Percentiles rank a stretch among this genome's conserved stretches.
Evolutionary conservation across 148 eudicot genomes (phyloP).

Genomic region (Drosera capensis): DNA sequence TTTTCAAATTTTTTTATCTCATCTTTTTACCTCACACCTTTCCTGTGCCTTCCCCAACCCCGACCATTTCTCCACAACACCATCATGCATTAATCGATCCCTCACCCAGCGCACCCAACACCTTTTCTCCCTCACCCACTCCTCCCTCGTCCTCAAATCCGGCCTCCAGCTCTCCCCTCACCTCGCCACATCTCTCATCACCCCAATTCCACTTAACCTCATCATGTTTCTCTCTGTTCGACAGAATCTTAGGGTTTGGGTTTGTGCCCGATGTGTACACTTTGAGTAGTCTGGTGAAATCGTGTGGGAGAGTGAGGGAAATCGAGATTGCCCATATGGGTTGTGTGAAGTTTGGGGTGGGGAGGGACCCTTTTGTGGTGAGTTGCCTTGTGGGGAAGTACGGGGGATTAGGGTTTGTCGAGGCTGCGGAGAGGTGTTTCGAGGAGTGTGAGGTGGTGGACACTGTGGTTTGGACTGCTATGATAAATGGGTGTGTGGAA

Average conservation of each 20-base stretch:
- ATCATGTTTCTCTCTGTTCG: constrained; percentile 18
- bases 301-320: constrained; percentile 19
- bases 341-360: constrained; percentile 39
- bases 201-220: constrained; percentile 14
- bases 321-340: constrained; percentile 28
- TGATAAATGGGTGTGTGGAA: constrained; percentile 68
- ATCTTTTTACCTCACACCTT: too few relatives aligned
- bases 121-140: too few relatives aligned
- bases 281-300: constrained; percentile 30
- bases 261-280: constrained; percentile 39
- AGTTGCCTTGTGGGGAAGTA: constrained; percentile 50
- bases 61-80: too few relatives aligned
- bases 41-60: too few relatives aligned
- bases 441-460: constrained; percentile 38
- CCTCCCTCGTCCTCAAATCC: constrained; percentile 32
- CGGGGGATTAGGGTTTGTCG: constrained; percentile 25
- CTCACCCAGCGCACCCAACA: too few relatives aligned
- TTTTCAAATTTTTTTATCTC: too few relatives aligned
- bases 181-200: constrained; percentile 37
- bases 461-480: constrained; percentile 41
- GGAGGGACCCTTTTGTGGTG: constrained; percentile 23
- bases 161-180: constrained; percentile 27
- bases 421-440: constrained; percentile 36
- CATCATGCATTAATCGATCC: too few relatives aligned
- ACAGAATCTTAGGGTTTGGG: constrained; percentile 15